phyloP scores from a whole-genome alignment of 176 grass and related monocot genomes.

The Pontederia crassipes region DNA sequence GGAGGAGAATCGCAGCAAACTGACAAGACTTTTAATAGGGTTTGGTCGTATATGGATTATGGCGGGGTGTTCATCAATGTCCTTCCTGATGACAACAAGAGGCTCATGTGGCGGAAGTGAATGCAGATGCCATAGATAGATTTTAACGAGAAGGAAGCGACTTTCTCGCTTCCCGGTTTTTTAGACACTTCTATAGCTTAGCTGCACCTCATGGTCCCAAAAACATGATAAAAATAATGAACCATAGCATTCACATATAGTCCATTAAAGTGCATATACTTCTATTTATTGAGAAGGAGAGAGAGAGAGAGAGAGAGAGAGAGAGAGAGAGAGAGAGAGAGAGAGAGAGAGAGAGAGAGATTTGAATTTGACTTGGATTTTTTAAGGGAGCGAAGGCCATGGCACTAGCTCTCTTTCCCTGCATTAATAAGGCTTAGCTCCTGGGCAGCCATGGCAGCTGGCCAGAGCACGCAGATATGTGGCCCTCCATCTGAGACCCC shows the following conservation, averaged over 20 bases:
- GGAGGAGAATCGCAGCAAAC: too few relatives aligned
- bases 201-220: neutral
- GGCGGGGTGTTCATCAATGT: constrained; percentile 11
- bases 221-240: neutral
- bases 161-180: constrained; percentile 10
- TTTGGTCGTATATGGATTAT: neutral
- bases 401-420: neutral
- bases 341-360: neutral
- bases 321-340: neutral
- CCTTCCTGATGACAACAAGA: constrained; percentile 3
- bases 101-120: constrained; percentile 8
- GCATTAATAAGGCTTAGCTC: neutral
- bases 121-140: constrained; percentile 29
- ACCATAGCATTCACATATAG: neutral
- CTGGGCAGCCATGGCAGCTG: constrained; percentile 3
- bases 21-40: too few relatives aligned
- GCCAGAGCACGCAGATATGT: neutral
- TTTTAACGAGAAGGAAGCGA: constrained; percentile 20
- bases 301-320: neutral
- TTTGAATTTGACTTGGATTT: neutral
- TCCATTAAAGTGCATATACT: neutral
- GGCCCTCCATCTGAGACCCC: neutral
- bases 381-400: constrained; percentile 7
- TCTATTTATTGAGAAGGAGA: neutral
- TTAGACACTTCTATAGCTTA: neutral